Conservation (phyloP, 2,329 filamentous ascomycete genomes). For the Lachnellula arida region DNA sequence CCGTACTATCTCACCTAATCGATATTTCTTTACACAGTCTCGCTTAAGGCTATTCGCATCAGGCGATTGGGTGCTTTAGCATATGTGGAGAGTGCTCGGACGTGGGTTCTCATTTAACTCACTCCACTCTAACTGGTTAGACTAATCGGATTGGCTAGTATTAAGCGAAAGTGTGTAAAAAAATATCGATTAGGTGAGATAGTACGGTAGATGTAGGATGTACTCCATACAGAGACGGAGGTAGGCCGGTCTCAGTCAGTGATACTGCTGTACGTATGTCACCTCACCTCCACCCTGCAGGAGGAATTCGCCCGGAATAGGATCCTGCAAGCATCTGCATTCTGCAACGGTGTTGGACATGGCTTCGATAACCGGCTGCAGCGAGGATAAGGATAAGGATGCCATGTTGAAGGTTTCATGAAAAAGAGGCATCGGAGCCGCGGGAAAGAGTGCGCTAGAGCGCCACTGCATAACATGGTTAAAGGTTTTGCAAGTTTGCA, state of each 20-base stretch:
- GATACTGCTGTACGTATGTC: background rate
- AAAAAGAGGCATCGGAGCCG: slow-evolving; percentile 8
- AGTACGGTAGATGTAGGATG: background rate
- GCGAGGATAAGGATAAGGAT: slow-evolving; percentile 20
- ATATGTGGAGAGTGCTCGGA: no score
- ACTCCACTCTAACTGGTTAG: no score
- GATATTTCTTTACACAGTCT: no score
- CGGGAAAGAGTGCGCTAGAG: slow-evolving; percentile 7
- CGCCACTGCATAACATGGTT: slow-evolving; percentile 9
- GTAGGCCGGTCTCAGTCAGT: background rate
- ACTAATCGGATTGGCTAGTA: no score
- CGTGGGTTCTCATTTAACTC: no score
- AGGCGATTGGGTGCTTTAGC: no score
- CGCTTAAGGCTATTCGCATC: no score
- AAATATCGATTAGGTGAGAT: no score
- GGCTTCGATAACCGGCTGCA: slow-evolving; percentile 19
- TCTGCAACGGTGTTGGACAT: slow-evolving; percentile 18
- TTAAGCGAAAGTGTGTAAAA: no score
- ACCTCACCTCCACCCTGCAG: slow-evolving; percentile 2
- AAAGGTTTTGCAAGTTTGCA: slow-evolving; percentile 2
- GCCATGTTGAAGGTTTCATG: slow-evolving; percentile 20
- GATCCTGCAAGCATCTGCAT: slow-evolving; percentile 13
- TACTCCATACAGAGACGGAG: no score
- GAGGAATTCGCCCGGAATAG: slow-evolving; percentile 19
- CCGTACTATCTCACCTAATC: no score